Evolutionary conservation across 768 basidiomycete species (phyloP), one percentile per base, ranked within the genome.

Genomic region (Podaxis sp.): DNA sequence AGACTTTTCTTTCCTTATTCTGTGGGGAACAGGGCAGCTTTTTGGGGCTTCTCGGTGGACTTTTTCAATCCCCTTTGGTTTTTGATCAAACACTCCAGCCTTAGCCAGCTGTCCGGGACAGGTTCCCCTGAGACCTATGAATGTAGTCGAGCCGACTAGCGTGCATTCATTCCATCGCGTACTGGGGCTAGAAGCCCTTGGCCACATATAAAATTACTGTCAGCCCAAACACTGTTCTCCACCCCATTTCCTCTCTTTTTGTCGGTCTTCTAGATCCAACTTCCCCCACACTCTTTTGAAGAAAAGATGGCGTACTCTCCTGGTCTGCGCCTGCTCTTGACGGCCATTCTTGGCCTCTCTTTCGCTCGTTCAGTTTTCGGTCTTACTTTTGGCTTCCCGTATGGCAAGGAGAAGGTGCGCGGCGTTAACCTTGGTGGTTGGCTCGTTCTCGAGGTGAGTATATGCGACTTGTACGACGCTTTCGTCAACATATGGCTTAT

Each of bases 351-450:
- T 62, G 59, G 64, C 61, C 57, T 69, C 65, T 60, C 66, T 52
- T 54, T 65, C 48, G 61, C 68, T 71, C 65, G 66, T 61, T 65
- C 59, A 59, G 51, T 69, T 66, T 58, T 39, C 72, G 71, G 69
- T 68, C 66, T 67, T 69, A 74, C 75, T 19, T 84, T 82, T 22
- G 83, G 84, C 44, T 92, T 92, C 68, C 79, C 89, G 7, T 93
- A 93, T 67, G 91, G 88, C 28, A 79, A 80, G 3, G 63, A 84
- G 73, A 88, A 87, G 67, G 86, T 93, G 42, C 87, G 92, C 9
- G 92, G 92, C 61, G 92, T 93, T 65, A 93, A 89, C 73, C 81
- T 93, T n/a, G 92, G 92, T 44, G 81, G 80, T 58, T 80, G 75
- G 82, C 74, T 82, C 30, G 78, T 82, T n/a, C 74, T 78, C 22